Percentiles rank a stretch among this genome's conserved stretches.
Conservation (phyloP, 257 asterid species). For the Fraxinus anomala region DNA sequence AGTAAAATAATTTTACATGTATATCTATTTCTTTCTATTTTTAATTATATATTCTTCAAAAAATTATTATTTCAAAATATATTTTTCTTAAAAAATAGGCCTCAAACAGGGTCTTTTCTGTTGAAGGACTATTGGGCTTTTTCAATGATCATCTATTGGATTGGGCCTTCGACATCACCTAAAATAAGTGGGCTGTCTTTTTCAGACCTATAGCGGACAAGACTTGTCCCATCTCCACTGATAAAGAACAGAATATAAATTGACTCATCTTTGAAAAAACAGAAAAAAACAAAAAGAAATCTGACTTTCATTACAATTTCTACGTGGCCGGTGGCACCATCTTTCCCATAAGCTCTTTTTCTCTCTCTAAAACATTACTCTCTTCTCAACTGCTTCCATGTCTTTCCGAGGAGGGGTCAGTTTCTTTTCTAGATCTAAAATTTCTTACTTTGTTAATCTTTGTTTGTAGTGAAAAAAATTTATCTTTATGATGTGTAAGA, state of each 20-base stretch:
- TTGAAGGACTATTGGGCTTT: background rate
- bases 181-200: background rate
- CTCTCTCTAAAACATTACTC: background rate
- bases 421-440: background rate
- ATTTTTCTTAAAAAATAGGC: too few relatives aligned
- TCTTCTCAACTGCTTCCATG: background rate
- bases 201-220: background rate
- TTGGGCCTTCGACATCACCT: background rate
- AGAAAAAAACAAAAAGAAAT: background rate
- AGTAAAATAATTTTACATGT: too few relatives aligned
- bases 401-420: constrained; percentile 1
- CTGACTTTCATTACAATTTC: too few relatives aligned
- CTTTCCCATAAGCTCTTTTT: background rate
- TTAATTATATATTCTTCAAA: too few relatives aligned
- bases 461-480: background rate
- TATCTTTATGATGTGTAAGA: background rate
- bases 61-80: too few relatives aligned
- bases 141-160: background rate
- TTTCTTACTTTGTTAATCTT: background rate
- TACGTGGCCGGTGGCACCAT: background rate
- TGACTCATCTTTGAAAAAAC: background rate
- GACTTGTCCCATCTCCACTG: background rate
- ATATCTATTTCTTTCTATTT: too few relatives aligned
- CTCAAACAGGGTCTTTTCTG: too few relatives aligned
- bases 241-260: background rate